These are phyloP conservation scores for Suhomyces bolitotheri DNA, from an alignment of 1,139 yeast genomes.

Conservation along the genomic window DNA sequence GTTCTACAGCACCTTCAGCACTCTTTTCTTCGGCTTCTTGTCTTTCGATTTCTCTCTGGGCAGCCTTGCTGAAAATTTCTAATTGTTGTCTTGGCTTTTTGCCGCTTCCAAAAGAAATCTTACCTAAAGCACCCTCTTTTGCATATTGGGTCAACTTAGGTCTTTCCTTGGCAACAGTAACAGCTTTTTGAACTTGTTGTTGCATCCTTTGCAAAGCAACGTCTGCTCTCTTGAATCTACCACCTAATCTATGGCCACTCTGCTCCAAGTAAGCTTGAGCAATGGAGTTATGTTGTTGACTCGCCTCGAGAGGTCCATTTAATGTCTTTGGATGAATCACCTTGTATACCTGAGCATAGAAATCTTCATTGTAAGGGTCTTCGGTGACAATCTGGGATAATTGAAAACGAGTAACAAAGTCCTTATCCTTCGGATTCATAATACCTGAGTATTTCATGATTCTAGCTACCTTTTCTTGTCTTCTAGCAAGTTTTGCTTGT, in stretches of 20 bases:
- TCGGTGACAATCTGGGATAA: slow-evolving; percentile 94
- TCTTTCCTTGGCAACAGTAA: slow-evolving; percentile 88
- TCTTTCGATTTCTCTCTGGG: slow-evolving; percentile 47
- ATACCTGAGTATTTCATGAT: slow-evolving; percentile 85
- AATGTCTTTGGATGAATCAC: slow-evolving; percentile 68
- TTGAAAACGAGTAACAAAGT: slow-evolving; percentile 91
- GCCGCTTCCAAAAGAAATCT: slow-evolving; percentile 77
- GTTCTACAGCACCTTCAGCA: slow-evolving; percentile 15
- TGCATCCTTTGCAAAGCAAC: slow-evolving; percentile 97
- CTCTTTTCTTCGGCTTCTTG: slow-evolving; percentile 28
- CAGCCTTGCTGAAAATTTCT: slow-evolving; percentile 62
- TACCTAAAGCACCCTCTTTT: slow-evolving; percentile 90
- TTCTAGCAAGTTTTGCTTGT: slow-evolving; percentile 57
- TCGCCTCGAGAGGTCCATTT: slow-evolving; percentile 43
- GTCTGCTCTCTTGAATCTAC: slow-evolving; percentile 87
- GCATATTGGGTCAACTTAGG: slow-evolving; percentile 72
- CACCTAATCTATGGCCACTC: slow-evolving; percentile 88
- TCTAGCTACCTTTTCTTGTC: slow-evolving; percentile 78
- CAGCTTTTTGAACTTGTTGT: slow-evolving; percentile 96
- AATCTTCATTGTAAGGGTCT: slow-evolving; percentile 96
- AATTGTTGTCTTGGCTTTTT: slow-evolving; percentile 88
- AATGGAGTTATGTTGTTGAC: slow-evolving; percentile 60
- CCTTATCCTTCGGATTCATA: slow-evolving; percentile 97
- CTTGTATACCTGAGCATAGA: slow-evolving; percentile 90
- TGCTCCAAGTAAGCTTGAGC: slow-evolving; percentile 95